Base-by-base conservation (phyloP, 2,329 filamentous ascomycete genomes). In the Phaeosphaeria sp. region DNA sequence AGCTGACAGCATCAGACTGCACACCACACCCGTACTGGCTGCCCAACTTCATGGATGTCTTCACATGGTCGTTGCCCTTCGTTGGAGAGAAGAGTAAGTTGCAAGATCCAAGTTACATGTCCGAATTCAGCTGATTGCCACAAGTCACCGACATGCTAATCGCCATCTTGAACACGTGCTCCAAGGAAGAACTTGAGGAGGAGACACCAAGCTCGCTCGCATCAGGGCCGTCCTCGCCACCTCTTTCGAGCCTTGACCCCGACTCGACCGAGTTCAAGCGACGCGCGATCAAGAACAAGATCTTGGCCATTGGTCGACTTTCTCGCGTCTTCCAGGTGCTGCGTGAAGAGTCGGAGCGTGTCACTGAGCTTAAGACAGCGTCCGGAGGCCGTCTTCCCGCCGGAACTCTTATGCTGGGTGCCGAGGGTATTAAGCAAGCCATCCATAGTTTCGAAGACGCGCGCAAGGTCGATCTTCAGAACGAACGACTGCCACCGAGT, bases 11-110 rank as follows among this genome's bases (percentile, higher is more conserved):
- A 5, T 17, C 51, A 79, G 77, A 99, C 84, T 99, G 94, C 86
- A 98, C 95, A 21, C 95, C 95, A 33, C 95, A 99, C 78, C 95
- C 95, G 6, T 99, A 99, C 84, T 99, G 95, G 95, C 87, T 99
- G 49, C 95, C 95, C 54, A 99, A 99, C 83, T 99, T 99, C 77
- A 99, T 99, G 95, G 95, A 99, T 74, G 95, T 99, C 63, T 99
- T 99, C 77, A 99, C 95, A n/a, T 99, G 95, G 95, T 99, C 95
- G 33, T 84, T 99, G 59, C 95, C 95, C 0, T 99, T 99, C 79
- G 95, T 99, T 22, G 94, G 95, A 62, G 95, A 99, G 80, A 99
- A 99, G 85, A 82, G 77, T 79, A 66, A 44, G 75, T 65, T 33
- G 21, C 55, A 17, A 18, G 33, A 3, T 15, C 13, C 1, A 5